These are phyloP conservation scores for Erythrobasidium hasegawianum DNA, from an alignment of 1,284 basidiomycete species.

Conservation along the genomic window DNA sequence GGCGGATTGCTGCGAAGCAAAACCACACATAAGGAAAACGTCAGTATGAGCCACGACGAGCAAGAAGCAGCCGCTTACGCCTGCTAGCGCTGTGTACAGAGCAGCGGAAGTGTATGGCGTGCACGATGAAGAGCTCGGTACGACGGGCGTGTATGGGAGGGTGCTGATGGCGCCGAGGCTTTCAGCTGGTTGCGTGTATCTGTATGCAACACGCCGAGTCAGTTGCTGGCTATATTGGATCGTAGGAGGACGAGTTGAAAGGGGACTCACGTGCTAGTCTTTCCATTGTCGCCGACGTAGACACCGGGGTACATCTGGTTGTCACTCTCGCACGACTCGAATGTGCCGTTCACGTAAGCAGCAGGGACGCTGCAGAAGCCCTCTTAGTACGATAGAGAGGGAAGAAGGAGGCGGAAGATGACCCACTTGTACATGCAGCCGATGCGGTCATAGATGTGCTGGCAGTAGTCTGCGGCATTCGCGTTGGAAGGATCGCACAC, in stretches of 20 bases:
- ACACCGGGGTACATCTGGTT: slow-evolving; percentile 41
- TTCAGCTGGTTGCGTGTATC: slow-evolving; percentile 61
- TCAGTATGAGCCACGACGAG: no score
- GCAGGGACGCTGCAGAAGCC: slow-evolving; percentile 35
- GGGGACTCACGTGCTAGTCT: slow-evolving; percentile 36
- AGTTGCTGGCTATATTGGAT: no score
- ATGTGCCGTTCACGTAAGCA: slow-evolving; percentile 42
- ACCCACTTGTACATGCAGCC: slow-evolving; percentile 30
- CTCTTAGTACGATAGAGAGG: background rate
- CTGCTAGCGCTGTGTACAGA: slow-evolving; percentile 53
- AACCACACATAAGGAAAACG: no score
- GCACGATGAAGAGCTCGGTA: slow-evolving; percentile 65
- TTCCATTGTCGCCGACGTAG: slow-evolving; percentile 30
- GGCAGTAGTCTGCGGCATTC: slow-evolving; percentile 24
- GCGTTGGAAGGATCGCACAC: slow-evolving; percentile 30
- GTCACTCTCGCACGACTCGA: slow-evolving; percentile 39
- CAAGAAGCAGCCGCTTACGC: background rate
- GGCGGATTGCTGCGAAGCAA: no score
- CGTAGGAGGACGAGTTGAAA: background rate
- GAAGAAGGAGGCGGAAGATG: background rate
- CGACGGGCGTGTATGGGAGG: slow-evolving; percentile 60
- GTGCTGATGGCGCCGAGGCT: slow-evolving; percentile 57
- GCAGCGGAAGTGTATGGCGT: slow-evolving; percentile 56
- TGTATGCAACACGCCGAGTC: background rate
- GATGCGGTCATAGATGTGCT: slow-evolving; percentile 42